Evolutionary conservation across 768 basidiomycete genomes (phyloP), one percentile per base, ranked within the genome.

Genomic region (Boletellus emodensis): DNA sequence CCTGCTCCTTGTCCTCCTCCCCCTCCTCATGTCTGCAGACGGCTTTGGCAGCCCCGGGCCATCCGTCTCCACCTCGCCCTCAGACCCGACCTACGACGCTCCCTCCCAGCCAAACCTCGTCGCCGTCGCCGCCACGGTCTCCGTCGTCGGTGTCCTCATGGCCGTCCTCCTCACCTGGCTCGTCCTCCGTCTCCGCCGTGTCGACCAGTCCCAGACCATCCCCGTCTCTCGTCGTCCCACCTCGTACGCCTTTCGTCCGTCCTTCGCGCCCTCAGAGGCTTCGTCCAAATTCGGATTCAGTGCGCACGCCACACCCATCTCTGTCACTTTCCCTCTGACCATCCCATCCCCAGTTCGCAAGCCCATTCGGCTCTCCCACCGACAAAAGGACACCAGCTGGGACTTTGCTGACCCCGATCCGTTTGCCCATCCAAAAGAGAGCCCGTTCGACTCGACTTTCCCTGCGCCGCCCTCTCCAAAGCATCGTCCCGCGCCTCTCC

Each of bases 321-420:
- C 28, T 14, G 17, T 10, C 14, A n/a, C n/a, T n/a, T 11, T 2
- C 6, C 0, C 34, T 28, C 4, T 18, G 26, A 4, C 35, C 12
- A 8, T 45, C 37, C 12, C 3, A 10, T 18, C 17, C 9, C 17
- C 15, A 65, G 64, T 44, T 34, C 66, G 61, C 6, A 68, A 66
- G 5, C 53, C 65, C 11, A 50, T 62, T 34, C 66, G 54, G 39
- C 55, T 64, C 30, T 54, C 60, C 0, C 60, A 55, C 36, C 55
- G 48, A 41, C 54, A 35, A 7, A 40, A 51, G 6, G 56, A 62
- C 34, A 30, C 40, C 22, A 60, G 61, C 55, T 67, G 65, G 65
- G 67, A 68, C 52, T 68, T 67, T 62, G 57, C 62, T 0, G 65
- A 68, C 35, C 54, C 60, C 3, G 66, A 67, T 49, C 61, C 65